Evolutionary conservation across 2,329 filamentous ascomycete genomes (phyloP), one percentile per base, ranked within the genome.

Genomic region (Colletotrichum shisoi): DNA sequence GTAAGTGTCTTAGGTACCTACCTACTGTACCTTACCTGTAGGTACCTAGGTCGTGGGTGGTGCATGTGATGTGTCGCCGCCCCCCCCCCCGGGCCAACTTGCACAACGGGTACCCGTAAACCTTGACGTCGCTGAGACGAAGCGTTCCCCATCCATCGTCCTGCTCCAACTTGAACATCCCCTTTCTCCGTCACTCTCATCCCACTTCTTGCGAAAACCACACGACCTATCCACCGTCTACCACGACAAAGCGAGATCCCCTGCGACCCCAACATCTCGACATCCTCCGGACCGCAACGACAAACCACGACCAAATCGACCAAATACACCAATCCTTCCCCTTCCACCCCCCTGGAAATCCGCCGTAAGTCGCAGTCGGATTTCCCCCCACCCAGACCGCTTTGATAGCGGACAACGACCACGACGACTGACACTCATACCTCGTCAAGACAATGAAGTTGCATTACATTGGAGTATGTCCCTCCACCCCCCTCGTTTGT

Each of bases 381-480:
- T 44, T 44, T 31, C 27, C 57, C 37, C 61, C 61, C 39, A 11
- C 40, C 27, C 42, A 65, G 61, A 68, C 65, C 65, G 61, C 62
- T 39, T 46, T 24, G 34, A 56, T 24, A 42, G 42, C 31, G 31
- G 54, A 21, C 46, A 31, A 51, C 44, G 46, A 42, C 53, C 34
- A 40, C 19, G 52, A 24, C 45, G 39, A 56, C 65, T 68, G 44
- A 68, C 62, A 24, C 21, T 31, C 8, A 13, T 31, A 56, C 12
- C 31, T 46, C 15, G 19, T 51, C n/a, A 44, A 65, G 61, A 89
- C 74, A 76, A 94, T 94, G 92, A 94, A 94, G 87, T 82, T 95
- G 79, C 85, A 91, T 79, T 95, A 95, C 80, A 92, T 96, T 76
- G 92, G 92, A 74, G 92, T 95, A 89, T 71, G 89, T 69, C 67